Percentiles rank a stretch among this genome's conserved stretches.
phyloP scores from a whole-genome alignment of 2,329 filamentous ascomycete species.

The Drechslerella dactyloides region DNA sequence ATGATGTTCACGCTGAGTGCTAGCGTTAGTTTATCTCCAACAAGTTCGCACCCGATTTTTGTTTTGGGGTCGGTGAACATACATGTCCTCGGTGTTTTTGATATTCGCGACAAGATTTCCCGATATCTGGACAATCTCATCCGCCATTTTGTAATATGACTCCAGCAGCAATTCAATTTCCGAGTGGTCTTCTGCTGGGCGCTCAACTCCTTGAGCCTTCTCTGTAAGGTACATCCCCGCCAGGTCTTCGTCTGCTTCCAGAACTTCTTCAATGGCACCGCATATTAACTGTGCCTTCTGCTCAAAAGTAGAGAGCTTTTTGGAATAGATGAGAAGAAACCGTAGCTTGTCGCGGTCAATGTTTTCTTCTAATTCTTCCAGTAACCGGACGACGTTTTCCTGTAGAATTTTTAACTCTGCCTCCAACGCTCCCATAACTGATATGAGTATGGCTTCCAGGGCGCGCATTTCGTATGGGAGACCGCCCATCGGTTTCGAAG shows the following conservation, averaged over 20 bases:
- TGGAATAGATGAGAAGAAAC: conserved; percentile 88
- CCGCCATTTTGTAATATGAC: conserved; percentile 95
- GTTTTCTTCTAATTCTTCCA: conserved; percentile 91
- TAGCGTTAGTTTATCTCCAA: conserved; percentile 18
- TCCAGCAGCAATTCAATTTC: conserved; percentile 97
- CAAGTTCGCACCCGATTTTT: neutral
- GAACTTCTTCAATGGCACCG: conserved; percentile 90
- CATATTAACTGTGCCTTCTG: conserved; percentile 93
- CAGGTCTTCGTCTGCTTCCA: conserved; percentile 95
- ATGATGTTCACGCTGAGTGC: conserved; percentile 82
- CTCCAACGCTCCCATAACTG: conserved; percentile 87
- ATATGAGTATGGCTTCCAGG: conserved; percentile 91
- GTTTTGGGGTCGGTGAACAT: conserved; percentile 60
- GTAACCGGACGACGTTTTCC: conserved; percentile 85
- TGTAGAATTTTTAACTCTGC: conserved; percentile 93
- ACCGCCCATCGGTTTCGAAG: conserved; percentile 65
- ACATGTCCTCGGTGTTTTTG: conserved; percentile 98
- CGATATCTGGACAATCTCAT: conserved; percentile 95
- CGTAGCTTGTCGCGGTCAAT: conserved; percentile 94
- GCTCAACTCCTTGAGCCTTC: conserved; percentile 74
- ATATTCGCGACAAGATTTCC: conserved; percentile 93
- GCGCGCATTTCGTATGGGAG: conserved; percentile 96
- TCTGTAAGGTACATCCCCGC: conserved; percentile 95
- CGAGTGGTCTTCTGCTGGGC: conserved; percentile 85
- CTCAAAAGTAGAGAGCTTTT: conserved; percentile 94